Conservation (phyloP, 2,329 filamentous ascomycete species). For the Septoria petroselini region DNA sequence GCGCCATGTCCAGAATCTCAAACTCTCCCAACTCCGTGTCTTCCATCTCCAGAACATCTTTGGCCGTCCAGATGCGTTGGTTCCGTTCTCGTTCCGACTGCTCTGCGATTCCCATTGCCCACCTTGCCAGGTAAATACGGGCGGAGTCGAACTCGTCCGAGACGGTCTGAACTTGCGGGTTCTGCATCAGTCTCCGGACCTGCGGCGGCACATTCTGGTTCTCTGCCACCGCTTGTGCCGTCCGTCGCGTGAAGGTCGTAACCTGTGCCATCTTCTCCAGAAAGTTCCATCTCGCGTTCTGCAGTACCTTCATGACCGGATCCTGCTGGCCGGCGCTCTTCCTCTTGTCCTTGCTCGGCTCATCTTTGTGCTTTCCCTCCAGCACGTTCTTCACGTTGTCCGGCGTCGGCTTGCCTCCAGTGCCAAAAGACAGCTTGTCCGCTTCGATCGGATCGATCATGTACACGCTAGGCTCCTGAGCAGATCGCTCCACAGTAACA, state of each 20-base stretch:
- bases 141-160: conserved; percentile 98
- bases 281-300: conserved; percentile 93
- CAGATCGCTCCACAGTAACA: conserved; percentile 75
- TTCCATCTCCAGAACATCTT: conserved; percentile 88
- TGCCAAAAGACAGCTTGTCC: conserved; percentile 77
- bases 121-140: conserved; percentile 86
- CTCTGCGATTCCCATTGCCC: conserved; percentile 98
- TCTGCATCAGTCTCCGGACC: conserved; percentile 76
- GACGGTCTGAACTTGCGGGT: conserved; percentile 89
- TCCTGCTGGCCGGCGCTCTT: conserved; percentile 64
- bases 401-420: conserved; percentile 51
- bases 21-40: conserved; percentile 95
- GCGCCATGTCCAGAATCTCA: conserved; percentile 81
- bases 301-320: conserved; percentile 86
- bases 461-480: conserved; percentile 85
- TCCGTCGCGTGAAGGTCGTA: conserved; percentile 88
- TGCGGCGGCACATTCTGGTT: conserved; percentile 90
- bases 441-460: conserved; percentile 82
- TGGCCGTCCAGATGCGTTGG: conserved; percentile 87
- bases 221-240: conserved; percentile 86
- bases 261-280: conserved; percentile 97
- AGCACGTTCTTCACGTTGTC: conserved; percentile 45
- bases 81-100: conserved; percentile 86
- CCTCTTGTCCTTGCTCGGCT: conserved; percentile 29
- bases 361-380: conserved; percentile 39